Evolutionary conservation across 2,329 filamentous ascomycete genomes (phyloP).

Genomic region (Huntiella moniliformis): DNA sequence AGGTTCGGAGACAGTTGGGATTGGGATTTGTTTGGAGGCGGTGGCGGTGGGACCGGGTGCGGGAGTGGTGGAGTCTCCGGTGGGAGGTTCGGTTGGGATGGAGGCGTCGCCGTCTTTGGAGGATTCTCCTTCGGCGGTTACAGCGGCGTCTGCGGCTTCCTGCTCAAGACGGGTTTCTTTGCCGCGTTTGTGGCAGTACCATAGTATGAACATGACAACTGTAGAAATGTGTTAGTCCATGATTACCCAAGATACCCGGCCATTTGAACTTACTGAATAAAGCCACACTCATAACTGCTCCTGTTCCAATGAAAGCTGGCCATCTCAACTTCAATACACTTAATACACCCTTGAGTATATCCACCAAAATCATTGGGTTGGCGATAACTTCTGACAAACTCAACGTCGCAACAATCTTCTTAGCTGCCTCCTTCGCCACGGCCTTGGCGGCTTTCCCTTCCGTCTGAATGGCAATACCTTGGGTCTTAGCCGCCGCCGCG

Average conservation of each 20-base stretch:
- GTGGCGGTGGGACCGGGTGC: no score
- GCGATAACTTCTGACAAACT: conserved; percentile 63
- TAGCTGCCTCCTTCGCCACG: conserved; percentile 41
- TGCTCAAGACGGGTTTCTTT: conserved; percentile 62
- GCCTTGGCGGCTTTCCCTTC: conserved; percentile 26
- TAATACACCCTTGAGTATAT: conserved; percentile 76
- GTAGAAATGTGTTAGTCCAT: conserved; percentile 1
- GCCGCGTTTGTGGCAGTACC: conserved; percentile 96
- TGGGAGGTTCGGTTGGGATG: no score
- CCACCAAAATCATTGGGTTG: conserved; percentile 70
- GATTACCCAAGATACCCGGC: not conserved
- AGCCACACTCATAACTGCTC: conserved; percentile 75
- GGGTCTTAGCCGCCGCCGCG: conserved; percentile 58
- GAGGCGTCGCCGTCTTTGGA: no score
- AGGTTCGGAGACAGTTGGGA: no score
- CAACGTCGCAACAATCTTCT: conserved; percentile 49
- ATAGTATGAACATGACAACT: conserved; percentile 85
- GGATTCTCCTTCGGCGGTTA: conserved; percentile 17
- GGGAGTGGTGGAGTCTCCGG: no score
- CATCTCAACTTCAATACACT: conserved; percentile 73
- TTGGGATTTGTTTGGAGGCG: no score
- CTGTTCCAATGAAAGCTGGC: conserved; percentile 80
- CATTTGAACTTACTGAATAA: conserved; percentile 51
- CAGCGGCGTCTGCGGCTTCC: conserved; percentile 22
- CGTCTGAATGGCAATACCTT: conserved; percentile 35